Evolutionary conservation across 768 basidiomycete genomes (phyloP).

Genomic region (Tylopilus plumbeoviolaceoides): DNA sequence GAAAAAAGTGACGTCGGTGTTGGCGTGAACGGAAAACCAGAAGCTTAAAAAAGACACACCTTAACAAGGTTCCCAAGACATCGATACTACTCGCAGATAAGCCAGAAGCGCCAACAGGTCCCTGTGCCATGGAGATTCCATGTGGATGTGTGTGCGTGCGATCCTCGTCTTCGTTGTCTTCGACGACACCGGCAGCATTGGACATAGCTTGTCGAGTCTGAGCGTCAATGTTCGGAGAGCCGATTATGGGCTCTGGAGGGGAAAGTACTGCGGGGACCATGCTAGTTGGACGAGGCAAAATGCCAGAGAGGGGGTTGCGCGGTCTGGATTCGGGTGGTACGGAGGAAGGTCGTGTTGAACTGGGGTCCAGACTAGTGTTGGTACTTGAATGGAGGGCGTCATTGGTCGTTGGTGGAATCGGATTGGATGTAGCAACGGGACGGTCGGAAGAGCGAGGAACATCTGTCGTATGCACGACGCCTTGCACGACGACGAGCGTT

Average conservation of each 20-base stretch:
- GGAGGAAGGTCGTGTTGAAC: constrained; percentile 17
- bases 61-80: constrained; percentile 77
- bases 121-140: constrained; percentile 24
- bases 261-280: constrained; percentile 24
- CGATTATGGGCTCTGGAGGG: constrained; percentile 5
- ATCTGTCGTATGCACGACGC: constrained; percentile 77
- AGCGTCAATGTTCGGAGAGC: constrained; percentile 1
- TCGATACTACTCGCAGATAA: constrained; percentile 76
- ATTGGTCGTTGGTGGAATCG: constrained; percentile 4
- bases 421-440: constrained; percentile 12
- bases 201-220: constrained; percentile 1
- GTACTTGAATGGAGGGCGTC: constrained; percentile 5
- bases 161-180: constrained; percentile 17
- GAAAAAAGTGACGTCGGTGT: not conserved
- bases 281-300: constrained; percentile 37
- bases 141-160: constrained; percentile 15
- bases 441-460: constrained; percentile 38
- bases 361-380: constrained; percentile 4
- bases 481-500: constrained; percentile 79
- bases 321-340: constrained; percentile 29
- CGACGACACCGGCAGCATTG: not conserved
- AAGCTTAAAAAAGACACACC: constrained; percentile 39
- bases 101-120: constrained; percentile 29
- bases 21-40: not conserved
- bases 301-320: constrained; percentile 33